Evolutionary conservation across 768 basidiomycete genomes (phyloP).

Genomic region (Tephrocybe sp.): DNA sequence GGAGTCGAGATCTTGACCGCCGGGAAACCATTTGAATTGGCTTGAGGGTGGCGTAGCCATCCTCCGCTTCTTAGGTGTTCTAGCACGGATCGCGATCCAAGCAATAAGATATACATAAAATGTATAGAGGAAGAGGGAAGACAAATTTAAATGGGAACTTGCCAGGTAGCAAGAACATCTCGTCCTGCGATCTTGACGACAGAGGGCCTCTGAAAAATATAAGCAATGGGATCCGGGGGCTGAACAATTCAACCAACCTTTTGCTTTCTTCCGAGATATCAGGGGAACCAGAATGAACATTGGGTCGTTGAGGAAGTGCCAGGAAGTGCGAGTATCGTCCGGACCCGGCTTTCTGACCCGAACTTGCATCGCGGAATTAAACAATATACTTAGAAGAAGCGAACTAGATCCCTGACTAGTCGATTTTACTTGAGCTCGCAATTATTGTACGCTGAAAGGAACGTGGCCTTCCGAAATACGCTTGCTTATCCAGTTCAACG

Average conservation of each 20-base stretch:
- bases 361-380: slow-evolving; percentile 86
- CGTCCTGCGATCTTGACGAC: slow-evolving; percentile 94
- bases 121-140: slow-evolving; percentile 81
- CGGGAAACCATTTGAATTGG: slow-evolving; percentile 11
- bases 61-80: slow-evolving; percentile 59
- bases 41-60: slow-evolving; percentile 48
- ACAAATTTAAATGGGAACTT: slow-evolving; percentile 87
- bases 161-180: slow-evolving; percentile 97
- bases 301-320: slow-evolving; percentile 90
- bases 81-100: slow-evolving; percentile 65
- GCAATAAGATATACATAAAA: slow-evolving; percentile 83
- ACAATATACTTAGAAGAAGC: neutral
- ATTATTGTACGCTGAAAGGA: slow-evolving; percentile 83
- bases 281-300: slow-evolving; percentile 90
- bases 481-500: slow-evolving; percentile 89
- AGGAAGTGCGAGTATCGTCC: slow-evolving; percentile 85
- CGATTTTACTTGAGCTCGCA: slow-evolving; percentile 88
- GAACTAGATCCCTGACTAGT: slow-evolving; percentile 74
- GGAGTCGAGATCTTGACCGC: slow-evolving; percentile 88
- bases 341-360: slow-evolving; percentile 82
- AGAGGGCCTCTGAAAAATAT: slow-evolving; percentile 76
- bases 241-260: slow-evolving; percentile 57
- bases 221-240: neutral
- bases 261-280: slow-evolving; percentile 86
- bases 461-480: slow-evolving; percentile 91